Percentiles rank a stretch among this genome's conserved stretches.
Evolutionary conservation across 2,329 filamentous ascomycete genomes (phyloP).

Genomic region (Leptographium lundbergii): DNA sequence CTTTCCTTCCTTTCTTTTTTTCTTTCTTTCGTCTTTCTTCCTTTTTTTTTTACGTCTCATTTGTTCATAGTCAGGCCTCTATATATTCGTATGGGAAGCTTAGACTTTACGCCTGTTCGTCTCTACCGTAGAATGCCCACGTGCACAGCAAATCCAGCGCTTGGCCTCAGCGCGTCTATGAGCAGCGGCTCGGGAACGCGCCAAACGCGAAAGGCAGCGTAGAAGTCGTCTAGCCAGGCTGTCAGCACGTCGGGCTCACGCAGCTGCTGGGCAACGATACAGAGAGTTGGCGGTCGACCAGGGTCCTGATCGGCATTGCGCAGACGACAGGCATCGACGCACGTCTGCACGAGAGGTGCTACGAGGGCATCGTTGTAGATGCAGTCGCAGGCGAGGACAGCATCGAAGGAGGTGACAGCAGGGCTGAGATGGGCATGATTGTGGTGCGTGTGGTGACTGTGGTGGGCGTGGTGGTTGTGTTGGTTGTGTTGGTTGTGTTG

Average conservation of each 20-base stretch:
- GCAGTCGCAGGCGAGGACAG: constrained; percentile 79
- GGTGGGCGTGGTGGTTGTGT: neutral
- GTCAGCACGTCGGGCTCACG: constrained; percentile 77
- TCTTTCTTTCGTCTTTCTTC: too few species aligned
- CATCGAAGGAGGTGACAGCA: constrained; percentile 42
- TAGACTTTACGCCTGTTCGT: too few species aligned
- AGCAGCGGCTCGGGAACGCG: constrained; percentile 54
- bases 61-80: neutral
- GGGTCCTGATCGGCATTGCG: constrained; percentile 18
- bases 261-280: constrained; percentile 79
- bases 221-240: constrained; percentile 61
- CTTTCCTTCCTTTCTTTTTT: too few species aligned
- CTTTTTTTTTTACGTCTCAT: too few species aligned
- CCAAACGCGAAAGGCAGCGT: constrained; percentile 59
- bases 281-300: constrained; percentile 43
- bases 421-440: neutral
- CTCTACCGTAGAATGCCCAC: constrained; percentile 46
- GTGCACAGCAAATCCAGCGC: constrained; percentile 73
- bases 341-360: constrained; percentile 69
- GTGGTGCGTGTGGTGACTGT: neutral
- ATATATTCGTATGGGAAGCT: too few species aligned
- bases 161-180: constrained; percentile 43
- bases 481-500: neutral
- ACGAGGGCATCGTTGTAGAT: constrained; percentile 89
- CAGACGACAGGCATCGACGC: constrained; percentile 58